Evolutionary conservation across 2,329 filamentous ascomycete species (phyloP).

Genomic region (Neofusicoccum sp.): DNA sequence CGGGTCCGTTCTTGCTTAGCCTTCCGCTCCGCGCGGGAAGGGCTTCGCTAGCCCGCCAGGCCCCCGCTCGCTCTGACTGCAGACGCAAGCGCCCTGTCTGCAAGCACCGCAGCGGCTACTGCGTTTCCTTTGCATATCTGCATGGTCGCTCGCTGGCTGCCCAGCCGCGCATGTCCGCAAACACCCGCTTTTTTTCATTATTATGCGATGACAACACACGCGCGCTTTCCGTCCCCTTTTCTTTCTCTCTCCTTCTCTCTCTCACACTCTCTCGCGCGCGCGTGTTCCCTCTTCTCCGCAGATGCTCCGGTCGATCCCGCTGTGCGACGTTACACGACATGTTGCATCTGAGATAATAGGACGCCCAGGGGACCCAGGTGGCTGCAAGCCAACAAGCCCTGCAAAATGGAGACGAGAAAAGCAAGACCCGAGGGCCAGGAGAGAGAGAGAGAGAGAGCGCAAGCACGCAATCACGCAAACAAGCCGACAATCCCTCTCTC

Average conservation of each 20-base stretch:
- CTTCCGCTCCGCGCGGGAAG: constrained; percentile 4
- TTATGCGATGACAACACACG: not conserved
- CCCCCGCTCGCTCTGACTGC: not conserved
- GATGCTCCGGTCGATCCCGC: not conserved
- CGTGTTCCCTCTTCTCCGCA: not conserved
- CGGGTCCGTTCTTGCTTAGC: not conserved
- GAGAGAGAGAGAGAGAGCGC: too few species aligned
- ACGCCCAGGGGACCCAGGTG: not conserved
- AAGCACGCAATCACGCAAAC: too few species aligned
- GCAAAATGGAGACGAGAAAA: not conserved
- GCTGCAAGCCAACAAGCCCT: not conserved
- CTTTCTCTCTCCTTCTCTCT: too few species aligned
- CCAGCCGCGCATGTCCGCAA: not conserved
- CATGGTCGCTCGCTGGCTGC: not conserved
- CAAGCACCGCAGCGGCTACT: not conserved
- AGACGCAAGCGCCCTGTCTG: not conserved
- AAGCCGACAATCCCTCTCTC: too few species aligned
- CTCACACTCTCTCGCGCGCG: not conserved
- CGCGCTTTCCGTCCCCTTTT: too few species aligned
- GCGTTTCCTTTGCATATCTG: not conserved
- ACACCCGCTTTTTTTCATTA: not conserved
- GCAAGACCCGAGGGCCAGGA: too few species aligned
- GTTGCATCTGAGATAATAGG: not conserved
- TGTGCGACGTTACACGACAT: constrained; percentile 3
- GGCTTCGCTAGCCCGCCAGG: not conserved